Evolutionary conservation across 169 alveolate genomes (phyloP).

Genomic region (Plasmodium berghei): DNA sequence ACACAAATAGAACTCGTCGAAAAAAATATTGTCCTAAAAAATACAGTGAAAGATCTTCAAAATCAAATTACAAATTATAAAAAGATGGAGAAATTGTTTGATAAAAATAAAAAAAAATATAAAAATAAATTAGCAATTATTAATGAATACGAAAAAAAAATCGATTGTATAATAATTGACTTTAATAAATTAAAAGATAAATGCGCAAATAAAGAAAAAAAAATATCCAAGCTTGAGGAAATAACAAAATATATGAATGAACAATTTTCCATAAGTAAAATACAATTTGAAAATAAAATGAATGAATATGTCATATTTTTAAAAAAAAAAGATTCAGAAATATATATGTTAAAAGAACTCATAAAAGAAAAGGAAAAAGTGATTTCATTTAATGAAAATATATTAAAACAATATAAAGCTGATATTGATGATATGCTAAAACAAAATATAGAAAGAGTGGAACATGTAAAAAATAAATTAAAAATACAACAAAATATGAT

Average conservation of each 20-base stretch:
- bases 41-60: slow-evolving; percentile 34
- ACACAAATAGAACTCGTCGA: slow-evolving; percentile 1
- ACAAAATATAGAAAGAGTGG: slow-evolving; percentile 50
- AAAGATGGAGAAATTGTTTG: slow-evolving; percentile 37
- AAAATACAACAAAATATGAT: slow-evolving; percentile 37
- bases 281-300: slow-evolving; percentile 74
- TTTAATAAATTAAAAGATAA: slow-evolving; percentile 44
- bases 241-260: slow-evolving; percentile 67
- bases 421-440: slow-evolving; percentile 69
- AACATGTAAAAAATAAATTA: slow-evolving; percentile 40
- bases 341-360: slow-evolving; percentile 64
- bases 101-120: slow-evolving; percentile 44
- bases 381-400: slow-evolving; percentile 47
- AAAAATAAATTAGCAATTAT: slow-evolving; percentile 34
- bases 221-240: slow-evolving; percentile 37
- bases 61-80: slow-evolving; percentile 34
- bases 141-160: slow-evolving; percentile 62
- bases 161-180: slow-evolving; percentile 48
- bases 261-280: slow-evolving; percentile 55
- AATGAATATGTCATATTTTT: slow-evolving; percentile 61
- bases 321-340: slow-evolving; percentile 71
- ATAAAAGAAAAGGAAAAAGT: slow-evolving; percentile 66
- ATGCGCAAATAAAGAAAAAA: slow-evolving; percentile 41
- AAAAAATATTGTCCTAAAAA: slow-evolving; percentile 13
- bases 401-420: slow-evolving; percentile 61